These are phyloP conservation scores for Eleusine indica DNA, from an alignment of 176 grass and related monocot genomes.

Conservation along the genomic window DNA sequence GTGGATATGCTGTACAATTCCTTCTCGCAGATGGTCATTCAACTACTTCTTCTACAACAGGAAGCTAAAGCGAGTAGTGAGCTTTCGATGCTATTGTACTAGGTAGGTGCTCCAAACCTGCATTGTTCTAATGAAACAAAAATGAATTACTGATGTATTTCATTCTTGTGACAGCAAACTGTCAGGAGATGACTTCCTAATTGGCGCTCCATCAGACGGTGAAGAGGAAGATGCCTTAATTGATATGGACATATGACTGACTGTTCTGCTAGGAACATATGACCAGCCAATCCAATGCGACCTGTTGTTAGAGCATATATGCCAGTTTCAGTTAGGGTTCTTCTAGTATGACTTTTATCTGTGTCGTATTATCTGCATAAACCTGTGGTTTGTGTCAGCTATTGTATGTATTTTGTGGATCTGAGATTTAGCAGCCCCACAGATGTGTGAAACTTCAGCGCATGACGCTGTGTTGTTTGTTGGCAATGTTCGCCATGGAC, in stretches of 20 bases:
- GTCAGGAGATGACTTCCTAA: constrained; percentile 61
- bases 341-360: background rate
- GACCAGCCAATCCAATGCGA: constrained; percentile 26
- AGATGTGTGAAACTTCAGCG: background rate
- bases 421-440: background rate
- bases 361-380: constrained; percentile 5
- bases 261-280: constrained; percentile 16
- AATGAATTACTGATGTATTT: constrained; percentile 2
- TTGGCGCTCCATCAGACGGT: constrained; percentile 34
- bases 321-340: background rate
- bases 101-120: constrained; percentile 47
- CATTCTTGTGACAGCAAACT: constrained; percentile 57
- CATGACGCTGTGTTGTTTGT: background rate
- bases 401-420: background rate
- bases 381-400: background rate
- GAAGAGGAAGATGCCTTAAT: constrained; percentile 81
- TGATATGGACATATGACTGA: constrained; percentile 92
- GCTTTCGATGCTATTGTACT: constrained; percentile 84
- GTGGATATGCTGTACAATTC: background rate
- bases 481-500: background rate
- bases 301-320: constrained; percentile 33
- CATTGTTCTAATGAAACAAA: background rate
- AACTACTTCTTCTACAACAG: constrained; percentile 97
- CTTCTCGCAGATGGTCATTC: constrained; percentile 78
- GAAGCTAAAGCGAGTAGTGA: constrained; percentile 90